These are phyloP conservation scores for Stipa capillata DNA, from an alignment of 176 grass and related monocot species.

Conservation along the genomic window DNA sequence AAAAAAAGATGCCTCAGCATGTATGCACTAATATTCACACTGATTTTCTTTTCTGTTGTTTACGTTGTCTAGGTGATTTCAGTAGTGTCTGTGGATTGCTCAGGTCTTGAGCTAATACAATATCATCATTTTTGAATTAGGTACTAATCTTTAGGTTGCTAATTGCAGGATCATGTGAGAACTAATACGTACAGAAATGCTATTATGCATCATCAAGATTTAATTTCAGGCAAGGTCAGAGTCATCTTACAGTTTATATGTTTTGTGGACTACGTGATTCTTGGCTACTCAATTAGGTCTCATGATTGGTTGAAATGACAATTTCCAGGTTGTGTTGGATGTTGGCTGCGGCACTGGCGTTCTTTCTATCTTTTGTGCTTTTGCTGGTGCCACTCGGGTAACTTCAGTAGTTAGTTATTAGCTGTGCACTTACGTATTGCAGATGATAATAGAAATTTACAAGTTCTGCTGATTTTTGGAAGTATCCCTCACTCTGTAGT, in stretches of 20 bases:
- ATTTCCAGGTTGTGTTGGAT: constrained; percentile 90
- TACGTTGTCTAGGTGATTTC: constrained; percentile 15
- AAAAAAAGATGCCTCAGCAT: constrained; percentile 1
- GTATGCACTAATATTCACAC: not conserved
- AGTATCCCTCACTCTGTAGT: not conserved
- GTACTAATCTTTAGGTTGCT: constrained; percentile 25
- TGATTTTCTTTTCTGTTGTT: not conserved
- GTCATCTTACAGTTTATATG: not conserved
- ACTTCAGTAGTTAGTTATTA: constrained; percentile 22
- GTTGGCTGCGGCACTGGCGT: constrained; percentile 94
- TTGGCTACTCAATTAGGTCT: constrained; percentile 2
- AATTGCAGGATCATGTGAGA: constrained; percentile 82
- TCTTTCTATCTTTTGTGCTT: constrained; percentile 96
- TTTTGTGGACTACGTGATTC: not conserved
- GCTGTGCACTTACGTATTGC: not conserved
- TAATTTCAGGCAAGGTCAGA: constrained; percentile 85
- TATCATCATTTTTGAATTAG: not conserved
- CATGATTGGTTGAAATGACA: not conserved
- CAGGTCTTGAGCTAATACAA: not conserved
- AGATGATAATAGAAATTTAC: not conserved
- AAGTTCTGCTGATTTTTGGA: not conserved
- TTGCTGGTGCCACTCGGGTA: constrained; percentile 90
- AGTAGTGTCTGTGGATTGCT: not conserved
- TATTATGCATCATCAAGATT: constrained; percentile 73
- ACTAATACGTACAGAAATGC: constrained; percentile 85